Evolutionary conservation across 164 flowering plant species (phyloP).

Genomic region (Piper longum): DNA sequence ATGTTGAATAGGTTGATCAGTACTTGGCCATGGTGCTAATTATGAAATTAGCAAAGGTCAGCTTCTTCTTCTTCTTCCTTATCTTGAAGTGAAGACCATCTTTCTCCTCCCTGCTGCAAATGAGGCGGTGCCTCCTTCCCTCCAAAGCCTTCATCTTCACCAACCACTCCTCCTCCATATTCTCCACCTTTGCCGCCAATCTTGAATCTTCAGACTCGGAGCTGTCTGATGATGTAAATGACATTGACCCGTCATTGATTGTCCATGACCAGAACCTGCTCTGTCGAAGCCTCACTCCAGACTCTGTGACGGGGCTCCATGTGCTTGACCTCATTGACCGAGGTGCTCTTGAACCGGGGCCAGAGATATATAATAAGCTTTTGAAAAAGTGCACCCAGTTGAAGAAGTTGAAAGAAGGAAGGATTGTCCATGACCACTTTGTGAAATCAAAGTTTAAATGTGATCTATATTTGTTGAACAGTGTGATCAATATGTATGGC

Average conservation of each 20-base stretch:
- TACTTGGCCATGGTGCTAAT: no score
- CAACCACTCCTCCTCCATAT: background rate
- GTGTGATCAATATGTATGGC: constrained; percentile 44
- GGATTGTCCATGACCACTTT: constrained; percentile 36
- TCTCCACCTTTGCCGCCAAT: background rate
- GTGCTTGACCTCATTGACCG: constrained; percentile 43
- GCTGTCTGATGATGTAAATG: constrained; percentile 4
- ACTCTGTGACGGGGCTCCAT: constrained; percentile 21
- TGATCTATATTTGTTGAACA: constrained; percentile 25
- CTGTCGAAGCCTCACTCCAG: constrained; percentile 10
- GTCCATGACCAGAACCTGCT: constrained; percentile 39
- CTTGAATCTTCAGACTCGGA: background rate
- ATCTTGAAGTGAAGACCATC: no score
- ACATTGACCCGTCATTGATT: constrained; percentile 1
- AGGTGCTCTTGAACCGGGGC: constrained; percentile 27
- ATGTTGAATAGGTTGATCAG: no score
- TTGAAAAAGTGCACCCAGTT: constrained; percentile 36
- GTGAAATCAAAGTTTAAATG: constrained; percentile 21
- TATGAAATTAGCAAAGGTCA: no score
- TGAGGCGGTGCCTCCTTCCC: no score
- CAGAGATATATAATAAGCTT: constrained; percentile 26
- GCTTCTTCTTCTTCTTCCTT: no score
- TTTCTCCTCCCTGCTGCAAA: no score
- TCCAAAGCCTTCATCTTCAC: no score
- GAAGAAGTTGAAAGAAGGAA: constrained; percentile 31